Conservation (phyloP, 163 green algal species). For the Chlamydomonas reinhardtii region DNA sequence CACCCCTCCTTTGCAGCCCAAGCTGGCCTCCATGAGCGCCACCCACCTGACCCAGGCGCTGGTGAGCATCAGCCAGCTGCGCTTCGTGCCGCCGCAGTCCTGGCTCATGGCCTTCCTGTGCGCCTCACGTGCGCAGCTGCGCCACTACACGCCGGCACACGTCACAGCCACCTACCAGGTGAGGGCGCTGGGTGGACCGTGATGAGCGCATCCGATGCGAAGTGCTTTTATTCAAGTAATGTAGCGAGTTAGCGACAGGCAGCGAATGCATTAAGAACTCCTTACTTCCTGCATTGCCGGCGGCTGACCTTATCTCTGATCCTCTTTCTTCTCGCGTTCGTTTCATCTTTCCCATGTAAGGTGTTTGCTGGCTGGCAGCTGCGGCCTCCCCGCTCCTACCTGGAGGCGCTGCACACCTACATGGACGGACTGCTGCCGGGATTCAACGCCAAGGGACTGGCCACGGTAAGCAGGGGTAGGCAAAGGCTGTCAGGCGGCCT, state of each 20-base stretch:
- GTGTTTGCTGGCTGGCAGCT: constrained; percentile 38
- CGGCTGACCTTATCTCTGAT: no score
- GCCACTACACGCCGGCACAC: constrained; percentile 9
- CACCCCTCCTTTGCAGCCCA: constrained; percentile 26
- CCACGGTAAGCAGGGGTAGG: constrained; percentile 14
- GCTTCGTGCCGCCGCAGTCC: constrained; percentile 21
- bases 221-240: no score
- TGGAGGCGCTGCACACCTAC: neutral
- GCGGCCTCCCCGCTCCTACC: constrained; percentile 20
- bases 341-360: no score
- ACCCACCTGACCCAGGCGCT: constrained; percentile 43
- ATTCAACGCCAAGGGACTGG: constrained; percentile 2
- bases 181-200: neutral
- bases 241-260: no score
- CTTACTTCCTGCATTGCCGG: no score
- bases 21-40: constrained; percentile 21
- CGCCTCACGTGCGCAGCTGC: constrained; percentile 15
- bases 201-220: no score
- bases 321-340: no score
- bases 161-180: constrained; percentile 33
- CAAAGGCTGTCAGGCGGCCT: no score
- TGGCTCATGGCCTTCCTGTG: constrained; percentile 21
- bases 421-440: neutral
- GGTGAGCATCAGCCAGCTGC: constrained; percentile 12
- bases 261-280: no score